Evolutionary conservation across 1,139 yeast species (phyloP).

Genomic region (Geotrichum macrosporum): DNA sequence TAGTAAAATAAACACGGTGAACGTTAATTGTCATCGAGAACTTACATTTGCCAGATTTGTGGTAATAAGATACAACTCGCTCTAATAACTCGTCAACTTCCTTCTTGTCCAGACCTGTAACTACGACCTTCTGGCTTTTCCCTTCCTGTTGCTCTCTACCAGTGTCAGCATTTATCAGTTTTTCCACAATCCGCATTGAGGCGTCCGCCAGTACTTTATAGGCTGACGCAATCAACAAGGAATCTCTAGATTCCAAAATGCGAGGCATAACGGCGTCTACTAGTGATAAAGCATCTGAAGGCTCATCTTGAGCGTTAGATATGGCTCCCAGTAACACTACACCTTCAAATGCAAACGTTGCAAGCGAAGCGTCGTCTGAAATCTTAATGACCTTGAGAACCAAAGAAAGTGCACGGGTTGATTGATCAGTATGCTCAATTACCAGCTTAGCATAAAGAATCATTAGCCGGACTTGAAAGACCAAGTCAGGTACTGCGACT

Average conservation of each 20-base stretch:
- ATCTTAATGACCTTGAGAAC: conserved; percentile 25
- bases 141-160: conserved; percentile 1
- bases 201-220: conserved; percentile 28
- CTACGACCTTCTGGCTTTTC: background rate
- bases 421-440: conserved; percentile 21
- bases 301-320: conserved; percentile 24
- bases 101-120: no score
- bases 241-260: conserved; percentile 28
- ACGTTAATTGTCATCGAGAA: background rate
- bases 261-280: conserved; percentile 31
- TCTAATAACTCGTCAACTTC: background rate
- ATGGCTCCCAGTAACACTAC: conserved; percentile 28
- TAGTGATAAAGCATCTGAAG: conserved; percentile 28
- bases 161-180: background rate
- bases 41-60: conserved; percentile 10
- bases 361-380: conserved; percentile 28
- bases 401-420: conserved; percentile 28
- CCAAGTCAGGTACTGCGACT: conserved; percentile 26
- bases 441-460: conserved; percentile 28
- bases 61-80: conserved; percentile 3
- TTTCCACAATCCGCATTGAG: conserved; percentile 20
- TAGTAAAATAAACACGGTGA: background rate
- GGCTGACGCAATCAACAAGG: conserved; percentile 27
- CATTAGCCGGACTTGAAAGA: conserved; percentile 27
- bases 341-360: conserved; percentile 29